Percentiles rank a stretch among this genome's conserved stretches.
Evolutionary conservation across 164 flowering plant species (phyloP).

Genomic region (Vitis amurensis): DNA sequence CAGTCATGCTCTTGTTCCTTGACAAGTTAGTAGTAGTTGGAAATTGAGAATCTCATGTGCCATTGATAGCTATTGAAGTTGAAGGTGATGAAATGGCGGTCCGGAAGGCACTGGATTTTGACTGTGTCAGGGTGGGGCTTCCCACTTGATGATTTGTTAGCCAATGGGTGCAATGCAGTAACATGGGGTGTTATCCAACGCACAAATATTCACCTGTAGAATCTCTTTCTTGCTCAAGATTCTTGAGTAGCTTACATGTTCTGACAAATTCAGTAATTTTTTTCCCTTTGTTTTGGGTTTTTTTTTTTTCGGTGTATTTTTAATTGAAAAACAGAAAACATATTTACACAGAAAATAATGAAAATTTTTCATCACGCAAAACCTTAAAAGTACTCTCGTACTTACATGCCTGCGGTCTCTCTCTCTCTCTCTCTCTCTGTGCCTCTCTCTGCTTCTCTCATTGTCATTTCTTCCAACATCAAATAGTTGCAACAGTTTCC

Average conservation of each 20-base stretch:
- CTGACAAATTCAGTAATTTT: conserved; percentile 11
- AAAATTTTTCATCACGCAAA: conserved; percentile 43
- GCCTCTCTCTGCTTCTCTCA: conserved; percentile 26
- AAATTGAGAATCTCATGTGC: conserved; percentile 7
- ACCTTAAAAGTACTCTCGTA: conserved; percentile 42
- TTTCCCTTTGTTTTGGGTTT: not conserved
- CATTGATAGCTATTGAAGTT: not conserved
- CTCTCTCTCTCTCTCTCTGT: conserved; percentile 16
- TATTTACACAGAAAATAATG: conserved; percentile 29
- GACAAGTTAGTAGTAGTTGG: too few species aligned
- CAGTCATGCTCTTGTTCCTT: too few species aligned
- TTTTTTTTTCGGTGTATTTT: not conserved
- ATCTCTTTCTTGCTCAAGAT: conserved; percentile 6
- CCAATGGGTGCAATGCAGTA: conserved; percentile 22
- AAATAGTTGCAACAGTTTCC: conserved; percentile 18
- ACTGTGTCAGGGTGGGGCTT: not conserved
- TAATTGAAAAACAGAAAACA: not conserved
- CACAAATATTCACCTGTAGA: not conserved
- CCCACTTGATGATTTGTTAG: conserved; percentile 30
- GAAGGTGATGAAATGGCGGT: too few species aligned
- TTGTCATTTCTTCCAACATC: conserved; percentile 13
- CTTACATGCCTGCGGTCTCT: conserved; percentile 8
- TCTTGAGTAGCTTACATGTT: conserved; percentile 1
- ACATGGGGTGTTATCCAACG: conserved; percentile 22
- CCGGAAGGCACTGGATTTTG: too few species aligned